Percentiles rank a stretch among this genome's conserved stretches.
Conservation (phyloP, 2,329 filamentous ascomycete species). For the Penicillium decumbens region DNA sequence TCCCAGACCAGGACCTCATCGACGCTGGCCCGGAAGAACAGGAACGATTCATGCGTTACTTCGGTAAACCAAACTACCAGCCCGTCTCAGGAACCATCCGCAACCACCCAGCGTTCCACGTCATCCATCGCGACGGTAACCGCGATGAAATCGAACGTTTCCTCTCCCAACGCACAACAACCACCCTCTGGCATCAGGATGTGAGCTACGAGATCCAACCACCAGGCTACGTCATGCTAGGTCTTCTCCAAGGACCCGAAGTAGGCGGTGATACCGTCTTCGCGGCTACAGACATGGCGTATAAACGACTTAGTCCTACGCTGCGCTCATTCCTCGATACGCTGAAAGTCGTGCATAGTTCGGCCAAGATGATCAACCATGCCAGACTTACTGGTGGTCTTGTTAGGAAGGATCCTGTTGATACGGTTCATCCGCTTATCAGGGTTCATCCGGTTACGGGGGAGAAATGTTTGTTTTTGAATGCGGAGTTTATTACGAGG, state of each 20-base stretch:
- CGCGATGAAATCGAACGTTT: conserved; percentile 42
- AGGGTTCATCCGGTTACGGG: conserved; percentile 48
- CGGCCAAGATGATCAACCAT: conserved; percentile 44
- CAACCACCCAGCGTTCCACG: conserved; percentile 44
- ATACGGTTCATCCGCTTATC: conserved; percentile 45
- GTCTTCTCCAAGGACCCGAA: conserved; percentile 48
- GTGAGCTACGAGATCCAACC: conserved; percentile 49
- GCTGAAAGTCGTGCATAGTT: conserved; percentile 39
- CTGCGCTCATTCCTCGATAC: conserved; percentile 38
- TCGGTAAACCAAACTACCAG: conserved; percentile 46
- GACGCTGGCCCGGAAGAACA: conserved; percentile 42
- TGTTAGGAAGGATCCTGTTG: conserved; percentile 44
- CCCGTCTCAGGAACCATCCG: conserved; percentile 42
- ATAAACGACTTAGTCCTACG: conserved; percentile 50
- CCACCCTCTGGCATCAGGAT: conserved; percentile 49
- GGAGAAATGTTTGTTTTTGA: conserved; percentile 47
- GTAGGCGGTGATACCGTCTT: conserved; percentile 49
- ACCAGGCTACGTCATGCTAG: conserved; percentile 47
- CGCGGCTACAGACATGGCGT: conserved; percentile 44
- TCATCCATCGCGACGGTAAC: conserved; percentile 46
- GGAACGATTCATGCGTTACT: conserved; percentile 44
- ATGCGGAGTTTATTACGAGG: conserved; percentile 48
- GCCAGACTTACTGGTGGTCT: conserved; percentile 41
- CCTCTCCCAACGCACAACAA: conserved; percentile 43
- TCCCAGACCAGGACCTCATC: conserved; percentile 50